phyloP scores from a whole-genome alignment of 73 alveolate genomes.

The Diophrys sp. region DNA sequence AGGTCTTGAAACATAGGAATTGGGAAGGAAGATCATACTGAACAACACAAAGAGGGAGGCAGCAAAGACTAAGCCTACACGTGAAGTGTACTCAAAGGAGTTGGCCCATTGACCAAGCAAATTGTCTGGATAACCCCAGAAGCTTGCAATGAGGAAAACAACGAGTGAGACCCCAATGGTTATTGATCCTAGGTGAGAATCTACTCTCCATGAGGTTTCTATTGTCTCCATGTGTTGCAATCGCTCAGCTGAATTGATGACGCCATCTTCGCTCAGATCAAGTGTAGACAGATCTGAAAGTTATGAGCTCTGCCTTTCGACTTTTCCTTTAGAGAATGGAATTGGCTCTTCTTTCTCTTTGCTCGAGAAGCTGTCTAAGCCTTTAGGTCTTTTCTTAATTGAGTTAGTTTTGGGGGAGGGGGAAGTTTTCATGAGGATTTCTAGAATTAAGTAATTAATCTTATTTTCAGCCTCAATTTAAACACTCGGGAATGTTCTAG shows the following conservation, averaged over 20 bases:
- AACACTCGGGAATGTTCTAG: too few relatives aligned
- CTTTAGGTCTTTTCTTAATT: too few relatives aligned
- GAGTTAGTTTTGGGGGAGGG: too few relatives aligned
- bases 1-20: slow-evolving; percentile 69
- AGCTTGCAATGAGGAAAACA: background rate
- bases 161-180: background rate
- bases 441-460: too few relatives aligned
- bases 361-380: too few relatives aligned
- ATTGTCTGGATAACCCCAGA: background rate
- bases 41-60: slow-evolving; percentile 21
- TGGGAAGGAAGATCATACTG: slow-evolving; percentile 56
- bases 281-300: background rate
- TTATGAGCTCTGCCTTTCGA: background rate
- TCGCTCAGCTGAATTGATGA: background rate
- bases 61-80: background rate
- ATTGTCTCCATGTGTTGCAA: background rate
- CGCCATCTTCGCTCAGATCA: background rate
- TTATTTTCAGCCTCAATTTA: too few relatives aligned
- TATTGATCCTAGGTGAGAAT: background rate
- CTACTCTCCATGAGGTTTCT: background rate
- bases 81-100: background rate
- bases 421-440: too few relatives aligned
- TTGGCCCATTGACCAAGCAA: background rate
- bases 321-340: background rate
- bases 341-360: too few relatives aligned